phyloP scores from a whole-genome alignment of 768 basidiomycete species.

The Termitomyces sp. region DNA sequence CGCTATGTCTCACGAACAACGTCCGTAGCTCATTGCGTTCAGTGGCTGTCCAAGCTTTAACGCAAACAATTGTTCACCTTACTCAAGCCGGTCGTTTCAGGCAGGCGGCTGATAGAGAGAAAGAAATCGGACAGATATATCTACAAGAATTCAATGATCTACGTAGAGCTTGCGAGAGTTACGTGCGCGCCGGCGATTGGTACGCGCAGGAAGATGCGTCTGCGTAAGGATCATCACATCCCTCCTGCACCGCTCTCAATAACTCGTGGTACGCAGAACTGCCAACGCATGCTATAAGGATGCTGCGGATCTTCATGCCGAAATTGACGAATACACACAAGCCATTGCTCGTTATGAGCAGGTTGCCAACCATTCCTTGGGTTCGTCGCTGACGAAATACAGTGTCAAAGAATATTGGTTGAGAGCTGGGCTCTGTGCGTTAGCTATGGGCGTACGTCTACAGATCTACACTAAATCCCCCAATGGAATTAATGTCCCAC shows the following conservation, averaged over 20 bases:
- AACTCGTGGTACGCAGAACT: conserved; percentile 49
- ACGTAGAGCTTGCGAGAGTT: conserved; percentile 85
- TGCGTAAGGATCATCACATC: conserved; percentile 54
- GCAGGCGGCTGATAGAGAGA: conserved; percentile 97
- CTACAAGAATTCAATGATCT: conserved; percentile 79
- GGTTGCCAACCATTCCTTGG: conserved; percentile 81
- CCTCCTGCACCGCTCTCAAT: background rate
- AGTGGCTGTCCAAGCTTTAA: conserved; percentile 89
- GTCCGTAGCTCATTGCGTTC: conserved; percentile 10
- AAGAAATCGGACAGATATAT: conserved; percentile 93
- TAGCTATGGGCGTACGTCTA: conserved; percentile 74
- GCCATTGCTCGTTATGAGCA: conserved; percentile 89
- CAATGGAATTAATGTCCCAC: background rate
- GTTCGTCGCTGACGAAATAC: conserved; percentile 88
- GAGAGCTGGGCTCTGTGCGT: conserved; percentile 76
- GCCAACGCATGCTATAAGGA: conserved; percentile 96
- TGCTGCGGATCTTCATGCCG: conserved; percentile 91
- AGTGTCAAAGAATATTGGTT: conserved; percentile 99
- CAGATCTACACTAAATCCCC: background rate
- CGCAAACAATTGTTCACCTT: conserved; percentile 79
- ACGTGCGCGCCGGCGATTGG: conserved; percentile 91
- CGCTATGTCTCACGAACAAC: background rate
- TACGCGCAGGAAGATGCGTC: conserved; percentile 96
- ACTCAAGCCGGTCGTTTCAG: conserved; percentile 86
- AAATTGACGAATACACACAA: conserved; percentile 76